These are phyloP conservation scores for Euphorbia tirucalli DNA, from an alignment of 345 rosid species.

Conservation along the genomic window DNA sequence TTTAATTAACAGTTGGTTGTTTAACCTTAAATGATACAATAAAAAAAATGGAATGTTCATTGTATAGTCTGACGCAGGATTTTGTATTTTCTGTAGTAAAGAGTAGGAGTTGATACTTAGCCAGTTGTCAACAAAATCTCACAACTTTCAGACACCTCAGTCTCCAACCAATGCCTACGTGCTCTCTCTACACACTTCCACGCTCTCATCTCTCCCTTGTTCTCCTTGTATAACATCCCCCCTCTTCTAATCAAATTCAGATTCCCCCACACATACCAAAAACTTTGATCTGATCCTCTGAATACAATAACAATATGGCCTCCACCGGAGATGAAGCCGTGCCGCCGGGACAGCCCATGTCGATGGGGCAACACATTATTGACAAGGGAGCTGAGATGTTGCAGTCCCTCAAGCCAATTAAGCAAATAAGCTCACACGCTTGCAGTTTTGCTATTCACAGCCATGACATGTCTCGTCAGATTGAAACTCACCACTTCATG, in stretches of 20 bases:
- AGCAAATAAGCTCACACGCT: conserved; percentile 54
- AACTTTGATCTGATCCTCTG: too few relatives aligned
- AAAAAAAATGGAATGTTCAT: too few relatives aligned
- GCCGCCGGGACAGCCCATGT: conserved; percentile 51
- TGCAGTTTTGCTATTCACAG: conserved; percentile 74
- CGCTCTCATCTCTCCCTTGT: neutral
- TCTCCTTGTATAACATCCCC: conserved; percentile 13
- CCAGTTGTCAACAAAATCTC: conserved; percentile 23
- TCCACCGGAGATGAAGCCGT: conserved; percentile 20
- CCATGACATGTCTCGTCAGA: conserved; percentile 76
- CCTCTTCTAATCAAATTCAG: too few relatives aligned
- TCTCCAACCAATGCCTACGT: conserved; percentile 21
- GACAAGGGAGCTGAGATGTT: conserved; percentile 63
- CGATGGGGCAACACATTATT: conserved; percentile 40
- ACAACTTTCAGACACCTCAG: conserved; percentile 22
- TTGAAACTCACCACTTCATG: conserved; percentile 65
- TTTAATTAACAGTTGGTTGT: too few relatives aligned
- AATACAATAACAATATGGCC: conserved; percentile 43
- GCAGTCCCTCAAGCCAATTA: conserved; percentile 69
- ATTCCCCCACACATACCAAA: too few relatives aligned
- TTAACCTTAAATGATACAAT: too few relatives aligned
- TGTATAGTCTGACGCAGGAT: too few relatives aligned
- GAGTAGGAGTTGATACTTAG: neutral
- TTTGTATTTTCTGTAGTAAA: too few relatives aligned
- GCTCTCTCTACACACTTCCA: conserved; percentile 17